These are phyloP conservation scores for Pelargonium citronellum DNA, from an alignment of 441 rosid genomes.

Conservation along the genomic window DNA sequence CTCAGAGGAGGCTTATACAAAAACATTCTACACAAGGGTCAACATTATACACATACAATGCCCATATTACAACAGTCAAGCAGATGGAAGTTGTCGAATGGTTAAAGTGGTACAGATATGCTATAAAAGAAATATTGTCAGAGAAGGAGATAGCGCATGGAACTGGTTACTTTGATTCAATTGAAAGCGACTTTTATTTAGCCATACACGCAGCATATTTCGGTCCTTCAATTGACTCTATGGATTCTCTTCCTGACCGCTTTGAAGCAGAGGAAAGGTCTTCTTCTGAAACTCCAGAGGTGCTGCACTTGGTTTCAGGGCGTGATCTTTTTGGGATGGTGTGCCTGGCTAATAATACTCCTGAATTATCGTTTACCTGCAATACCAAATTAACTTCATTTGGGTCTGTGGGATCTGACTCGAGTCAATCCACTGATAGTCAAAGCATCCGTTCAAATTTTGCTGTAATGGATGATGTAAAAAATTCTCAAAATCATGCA, in stretches of 20 bases:
- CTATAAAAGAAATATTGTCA: constrained; percentile 61
- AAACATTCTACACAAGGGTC: constrained; percentile 39
- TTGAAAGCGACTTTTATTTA: constrained; percentile 81
- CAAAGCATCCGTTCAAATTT: constrained; percentile 19
- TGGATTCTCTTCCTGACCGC: constrained; percentile 77
- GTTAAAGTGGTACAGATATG: constrained; percentile 78
- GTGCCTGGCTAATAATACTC: constrained; percentile 45
- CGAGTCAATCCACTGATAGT: constrained; percentile 28
- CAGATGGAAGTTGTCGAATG: constrained; percentile 93
- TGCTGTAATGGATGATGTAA: constrained; percentile 27
- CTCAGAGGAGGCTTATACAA: constrained; percentile 48
- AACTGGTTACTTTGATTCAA: constrained; percentile 57
- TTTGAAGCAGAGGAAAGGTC: constrained; percentile 98
- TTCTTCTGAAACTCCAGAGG: constrained; percentile 57
- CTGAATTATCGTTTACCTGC: constrained; percentile 41
- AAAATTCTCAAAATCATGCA: constrained; percentile 28
- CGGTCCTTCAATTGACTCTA: constrained; percentile 69
- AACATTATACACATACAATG: constrained; percentile 33
- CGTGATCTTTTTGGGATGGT: constrained; percentile 87
- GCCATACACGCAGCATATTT: constrained; percentile 71
- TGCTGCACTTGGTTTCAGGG: constrained; percentile 89
- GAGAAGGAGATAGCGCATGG: constrained; percentile 63
- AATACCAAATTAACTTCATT: constrained; percentile 39
- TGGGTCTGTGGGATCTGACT: constrained; percentile 27
- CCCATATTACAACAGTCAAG: constrained; percentile 29